phyloP scores from a whole-genome alignment of 345 rosid species.

The Turnera subulata region DNA sequence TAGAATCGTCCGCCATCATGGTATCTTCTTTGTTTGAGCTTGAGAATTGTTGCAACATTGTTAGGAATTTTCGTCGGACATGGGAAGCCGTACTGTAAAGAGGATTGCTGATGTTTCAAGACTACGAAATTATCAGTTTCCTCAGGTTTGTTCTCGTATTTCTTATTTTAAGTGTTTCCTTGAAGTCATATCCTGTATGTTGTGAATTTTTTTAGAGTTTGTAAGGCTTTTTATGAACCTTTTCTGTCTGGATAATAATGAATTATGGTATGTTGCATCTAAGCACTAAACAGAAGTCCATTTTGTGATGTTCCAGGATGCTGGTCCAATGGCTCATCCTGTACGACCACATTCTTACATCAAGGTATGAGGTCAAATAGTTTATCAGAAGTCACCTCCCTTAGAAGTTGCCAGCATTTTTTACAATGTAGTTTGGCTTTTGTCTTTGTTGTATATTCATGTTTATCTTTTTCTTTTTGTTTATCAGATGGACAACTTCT shows the following conservation, averaged over 20 bases:
- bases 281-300: constrained; percentile 9
- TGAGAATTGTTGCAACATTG: background rate
- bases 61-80: constrained; percentile 97
- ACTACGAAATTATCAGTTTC: constrained; percentile 83
- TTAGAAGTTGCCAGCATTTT: background rate
- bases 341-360: constrained; percentile 98
- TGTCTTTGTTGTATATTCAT: constrained; percentile 15
- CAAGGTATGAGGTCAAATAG: constrained; percentile 49
- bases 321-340: constrained; percentile 99
- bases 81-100: constrained; percentile 98
- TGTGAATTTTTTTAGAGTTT: background rate
- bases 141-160: constrained; percentile 65
- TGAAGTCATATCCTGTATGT: background rate
- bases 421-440: constrained; percentile 2
- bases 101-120: constrained; percentile 91
- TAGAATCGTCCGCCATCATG: background rate
- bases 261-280: background rate
- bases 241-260: background rate
- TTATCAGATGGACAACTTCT: constrained; percentile 96
- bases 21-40: background rate
- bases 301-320: constrained; percentile 52
- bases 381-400: background rate
- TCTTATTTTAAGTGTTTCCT: background rate
- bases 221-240: background rate
- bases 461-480: constrained; percentile 14